Conservation (phyloP, 331 rosid species). For the Cydonia oblonga region DNA sequence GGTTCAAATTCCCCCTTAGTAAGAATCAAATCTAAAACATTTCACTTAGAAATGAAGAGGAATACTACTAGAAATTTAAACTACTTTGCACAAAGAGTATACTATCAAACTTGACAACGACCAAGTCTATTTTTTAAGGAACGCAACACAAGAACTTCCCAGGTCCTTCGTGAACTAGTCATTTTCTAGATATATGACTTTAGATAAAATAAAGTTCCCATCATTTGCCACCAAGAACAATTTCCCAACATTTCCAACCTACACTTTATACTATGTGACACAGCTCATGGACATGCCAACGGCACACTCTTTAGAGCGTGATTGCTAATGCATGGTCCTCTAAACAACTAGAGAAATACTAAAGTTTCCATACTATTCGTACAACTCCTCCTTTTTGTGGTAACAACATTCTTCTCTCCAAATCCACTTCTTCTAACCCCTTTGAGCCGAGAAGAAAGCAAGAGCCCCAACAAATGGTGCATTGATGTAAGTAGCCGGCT, state of each 20-base stretch:
- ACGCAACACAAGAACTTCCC: too few species aligned
- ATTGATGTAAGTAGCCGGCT: conserved; percentile 82
- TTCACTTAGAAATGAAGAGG: too few species aligned
- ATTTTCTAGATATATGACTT: background rate
- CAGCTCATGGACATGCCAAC: background rate
- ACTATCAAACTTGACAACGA: too few species aligned
- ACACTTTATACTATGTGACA: background rate
- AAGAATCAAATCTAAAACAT: too few species aligned
- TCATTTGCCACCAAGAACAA: background rate
- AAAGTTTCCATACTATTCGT: background rate
- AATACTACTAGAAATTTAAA: too few species aligned
- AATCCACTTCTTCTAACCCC: background rate
- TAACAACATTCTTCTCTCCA: background rate
- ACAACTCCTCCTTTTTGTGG: background rate
- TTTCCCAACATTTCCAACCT: background rate
- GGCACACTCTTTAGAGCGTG: background rate
- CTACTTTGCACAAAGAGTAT: too few species aligned
- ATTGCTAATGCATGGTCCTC: background rate
- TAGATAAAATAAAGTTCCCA: background rate
- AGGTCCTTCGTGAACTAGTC: background rate
- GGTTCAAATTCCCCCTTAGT: rapidly evolving
- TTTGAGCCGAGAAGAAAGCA: conserved; percentile 39
- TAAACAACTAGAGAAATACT: background rate
- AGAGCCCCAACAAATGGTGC: conserved; percentile 74
- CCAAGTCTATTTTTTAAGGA: too few species aligned